These are phyloP conservation scores for Gossypium lobatum DNA, from an alignment of 441 rosid species.

Conservation along the genomic window DNA sequence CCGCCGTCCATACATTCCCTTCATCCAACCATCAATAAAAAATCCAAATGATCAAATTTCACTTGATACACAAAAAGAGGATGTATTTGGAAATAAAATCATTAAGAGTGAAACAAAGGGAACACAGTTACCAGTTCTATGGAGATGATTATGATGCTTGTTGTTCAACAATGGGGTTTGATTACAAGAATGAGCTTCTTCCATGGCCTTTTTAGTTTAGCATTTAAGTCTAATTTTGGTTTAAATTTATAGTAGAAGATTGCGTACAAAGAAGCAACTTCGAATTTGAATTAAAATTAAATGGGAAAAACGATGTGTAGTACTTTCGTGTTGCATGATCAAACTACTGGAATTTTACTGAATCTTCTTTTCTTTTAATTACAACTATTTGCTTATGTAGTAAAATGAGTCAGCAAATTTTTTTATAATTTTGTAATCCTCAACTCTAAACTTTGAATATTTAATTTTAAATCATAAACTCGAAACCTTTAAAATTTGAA, in stretches of 20 bases:
- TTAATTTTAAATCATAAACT: too few species aligned
- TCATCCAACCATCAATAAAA: neutral
- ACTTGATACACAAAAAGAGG: neutral
- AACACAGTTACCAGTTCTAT: neutral
- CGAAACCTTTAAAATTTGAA: too few species aligned
- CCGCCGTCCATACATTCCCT: slow-evolving; percentile 63
- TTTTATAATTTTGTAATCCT: too few species aligned
- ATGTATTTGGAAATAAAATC: neutral
- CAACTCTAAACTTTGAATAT: too few species aligned
- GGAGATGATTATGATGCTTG: neutral
- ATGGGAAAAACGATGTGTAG: neutral
- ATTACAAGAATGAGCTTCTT: neutral
- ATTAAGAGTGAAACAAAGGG: neutral
- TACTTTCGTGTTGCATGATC: slow-evolving; percentile 1
- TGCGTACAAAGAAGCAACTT: neutral
- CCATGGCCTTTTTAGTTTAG: neutral
- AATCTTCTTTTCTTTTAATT: neutral
- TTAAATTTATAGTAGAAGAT: neutral
- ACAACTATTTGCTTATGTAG: too few species aligned
- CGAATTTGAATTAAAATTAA: neutral
- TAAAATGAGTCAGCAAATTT: too few species aligned
- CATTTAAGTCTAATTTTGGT: neutral
- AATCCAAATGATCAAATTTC: neutral
- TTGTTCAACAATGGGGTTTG: neutral
- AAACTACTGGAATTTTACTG: neutral